Conservation (phyloP, 2,329 filamentous ascomycete genomes). For the Escovopsis sp. region DNA sequence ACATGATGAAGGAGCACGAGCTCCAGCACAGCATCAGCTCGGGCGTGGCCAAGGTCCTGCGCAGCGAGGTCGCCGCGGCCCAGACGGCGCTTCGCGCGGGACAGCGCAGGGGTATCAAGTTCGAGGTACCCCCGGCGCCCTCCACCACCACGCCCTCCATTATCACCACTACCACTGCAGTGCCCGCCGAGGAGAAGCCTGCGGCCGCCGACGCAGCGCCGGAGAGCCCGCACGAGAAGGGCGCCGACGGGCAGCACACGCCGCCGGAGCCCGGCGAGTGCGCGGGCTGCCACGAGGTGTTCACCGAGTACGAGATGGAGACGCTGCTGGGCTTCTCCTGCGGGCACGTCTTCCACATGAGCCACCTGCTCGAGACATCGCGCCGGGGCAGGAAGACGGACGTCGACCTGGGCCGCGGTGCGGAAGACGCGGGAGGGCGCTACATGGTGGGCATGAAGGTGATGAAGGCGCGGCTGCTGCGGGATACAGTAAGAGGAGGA, state of each 20-base stretch:
- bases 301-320: conserved; percentile 49
- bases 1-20: conserved; percentile 91
- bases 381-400: conserved; percentile 32
- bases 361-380: conserved; percentile 48
- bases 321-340: conserved; percentile 70
- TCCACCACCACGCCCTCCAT: too few relatives aligned
- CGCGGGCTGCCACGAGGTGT: conserved; percentile 40
- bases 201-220: conserved; percentile 12
- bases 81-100: conserved; percentile 70
- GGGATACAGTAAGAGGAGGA: conserved; percentile 51
- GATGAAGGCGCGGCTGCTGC: conserved; percentile 65
- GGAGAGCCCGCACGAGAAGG: conserved; percentile 8
- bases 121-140: conserved; percentile 49
- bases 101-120: conserved; percentile 76
- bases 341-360: conserved; percentile 67
- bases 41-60: conserved; percentile 73
- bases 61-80: conserved; percentile 72
- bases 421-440: conserved; percentile 25
- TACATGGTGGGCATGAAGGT: conserved; percentile 75
- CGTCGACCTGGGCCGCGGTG: conserved; percentile 28
- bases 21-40: conserved; percentile 86
- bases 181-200: conserved; percentile 21
- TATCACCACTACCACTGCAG: too few relatives aligned
- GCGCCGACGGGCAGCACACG: conserved; percentile 14
- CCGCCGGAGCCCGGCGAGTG: conserved; percentile 39